Evolutionary conservation across 1,284 basidiomycete genomes (phyloP).

Genomic region (Abortiporus biennis): DNA sequence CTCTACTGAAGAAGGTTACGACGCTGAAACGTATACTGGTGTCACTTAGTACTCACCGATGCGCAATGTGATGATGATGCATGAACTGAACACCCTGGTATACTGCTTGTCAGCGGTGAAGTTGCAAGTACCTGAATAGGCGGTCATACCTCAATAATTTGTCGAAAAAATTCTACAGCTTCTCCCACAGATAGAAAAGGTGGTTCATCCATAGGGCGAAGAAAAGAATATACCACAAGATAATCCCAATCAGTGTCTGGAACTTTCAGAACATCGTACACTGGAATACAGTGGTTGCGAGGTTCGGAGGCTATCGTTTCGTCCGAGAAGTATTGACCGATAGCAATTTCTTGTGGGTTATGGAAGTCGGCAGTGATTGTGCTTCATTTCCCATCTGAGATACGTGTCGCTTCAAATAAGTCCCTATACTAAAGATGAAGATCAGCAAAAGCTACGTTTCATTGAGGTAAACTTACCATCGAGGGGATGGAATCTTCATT

Average conservation of each 20-base stretch:
- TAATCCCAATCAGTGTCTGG: slow-evolving; percentile 9
- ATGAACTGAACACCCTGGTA: slow-evolving; percentile 33
- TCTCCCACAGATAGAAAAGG: slow-evolving; percentile 12
- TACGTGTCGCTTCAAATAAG: slow-evolving; percentile 20
- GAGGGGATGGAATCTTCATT: slow-evolving; percentile 11
- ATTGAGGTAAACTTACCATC: neutral
- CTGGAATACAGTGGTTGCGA: slow-evolving; percentile 16
- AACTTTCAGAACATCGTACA: slow-evolving; percentile 18
- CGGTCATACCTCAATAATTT: slow-evolving; percentile 17
- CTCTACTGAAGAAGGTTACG: slow-evolving; percentile 12
- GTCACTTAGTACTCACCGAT: slow-evolving; percentile 8
- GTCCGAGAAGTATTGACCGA: slow-evolving; percentile 13
- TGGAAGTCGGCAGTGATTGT: slow-evolving; percentile 4
- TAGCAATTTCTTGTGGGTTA: slow-evolving; percentile 15
- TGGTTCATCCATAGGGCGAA: slow-evolving; percentile 7
- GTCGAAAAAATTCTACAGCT: slow-evolving; percentile 13
- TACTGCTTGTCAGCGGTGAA: too few relatives aligned
- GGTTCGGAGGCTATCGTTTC: slow-evolving; percentile 13
- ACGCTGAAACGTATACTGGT: slow-evolving; percentile 11
- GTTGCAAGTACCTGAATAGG: too few relatives aligned
- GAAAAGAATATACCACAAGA: neutral
- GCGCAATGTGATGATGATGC: slow-evolving; percentile 21
- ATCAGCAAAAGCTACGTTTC: too few relatives aligned
- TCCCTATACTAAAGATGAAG: neutral
- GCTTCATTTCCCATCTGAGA: slow-evolving; percentile 18